These are phyloP conservation scores for Corrigiola litoralis DNA, from an alignment of 179 eudicot genomes.

Conservation along the genomic window DNA sequence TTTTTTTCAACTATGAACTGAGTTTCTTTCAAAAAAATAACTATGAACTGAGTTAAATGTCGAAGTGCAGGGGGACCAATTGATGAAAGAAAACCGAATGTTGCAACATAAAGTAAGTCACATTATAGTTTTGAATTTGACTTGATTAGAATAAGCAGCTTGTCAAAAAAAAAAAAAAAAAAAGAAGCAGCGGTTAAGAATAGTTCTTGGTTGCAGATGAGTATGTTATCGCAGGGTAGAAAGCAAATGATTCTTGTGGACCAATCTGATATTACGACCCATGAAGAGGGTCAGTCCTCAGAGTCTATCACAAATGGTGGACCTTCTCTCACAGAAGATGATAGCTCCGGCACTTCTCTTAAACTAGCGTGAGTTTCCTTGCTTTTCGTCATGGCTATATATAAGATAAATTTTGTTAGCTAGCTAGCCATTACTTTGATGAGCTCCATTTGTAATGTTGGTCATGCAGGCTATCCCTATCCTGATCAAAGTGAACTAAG, in stretches of 20 bases:
- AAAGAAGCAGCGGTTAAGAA: too few species aligned
- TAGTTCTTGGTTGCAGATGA: conserved; percentile 33
- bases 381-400: neutral
- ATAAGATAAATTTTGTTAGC: too few species aligned
- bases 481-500: too few species aligned
- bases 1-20: too few species aligned
- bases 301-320: conserved; percentile 38
- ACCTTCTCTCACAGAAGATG: conserved; percentile 43
- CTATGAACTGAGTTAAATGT: neutral
- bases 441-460: too few species aligned
- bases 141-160: neutral
- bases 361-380: conserved; percentile 41
- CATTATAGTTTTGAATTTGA: neutral
- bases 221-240: conserved; percentile 25
- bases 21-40: too few species aligned
- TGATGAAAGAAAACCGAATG: conserved; percentile 56
- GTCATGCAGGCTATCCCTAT: too few species aligned
- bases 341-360: conserved; percentile 54
- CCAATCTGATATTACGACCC: conserved; percentile 17
- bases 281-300: conserved; percentile 49
- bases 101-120: conserved; percentile 43
- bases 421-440: too few species aligned
- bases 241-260: neutral
- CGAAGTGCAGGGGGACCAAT: conserved; percentile 41
- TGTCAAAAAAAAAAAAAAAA: neutral